Base-by-base conservation (phyloP, 352 stramenopile species). In the Phytophthora boehmeriae region DNA sequence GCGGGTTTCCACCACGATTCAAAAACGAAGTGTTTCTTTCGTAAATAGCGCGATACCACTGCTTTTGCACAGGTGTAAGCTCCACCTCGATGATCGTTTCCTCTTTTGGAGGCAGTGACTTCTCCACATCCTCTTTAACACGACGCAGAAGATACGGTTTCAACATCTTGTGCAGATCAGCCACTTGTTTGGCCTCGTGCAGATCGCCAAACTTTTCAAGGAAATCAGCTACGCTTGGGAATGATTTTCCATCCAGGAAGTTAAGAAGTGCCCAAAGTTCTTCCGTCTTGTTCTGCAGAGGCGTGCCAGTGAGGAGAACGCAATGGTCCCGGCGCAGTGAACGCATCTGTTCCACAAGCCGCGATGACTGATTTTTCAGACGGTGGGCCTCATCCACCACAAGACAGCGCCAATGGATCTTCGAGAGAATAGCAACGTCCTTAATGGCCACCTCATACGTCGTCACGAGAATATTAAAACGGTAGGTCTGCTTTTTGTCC, bases 231-330 rank as follows among this genome's bases (percentile, higher is more conserved):
- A 95, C 77, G 57, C 95, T 97, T 8, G 88, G 88, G 73, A 99
- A 99, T 14, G 83, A 94, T 28, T 90, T 81, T 11, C 63, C 76
- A 41, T 99, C 96, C 28, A 99, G 89, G 41, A 99, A 99, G 72
- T 99, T 98, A 1, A 99, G 78, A 27, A 99, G 76, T 3, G 97
- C 93, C 97, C 97, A 99, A n/a, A 99, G 74, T 73, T 99, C 98
- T 63, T 98, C 86, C 4, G 98, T 99, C 69, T 99, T 99, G 83
- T 99, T 99, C 54, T 96, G 88, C 8, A 97, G 52, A 34, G 89
- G 89, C 35, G 89, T 97, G 8, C 89, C 89, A 4, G 89, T 97
- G 0, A 97, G 74, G 44, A 97, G 64, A 23, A 96, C 84, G 36
- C 87, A 95, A 52, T 95, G 88, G 34, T 93, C 86, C 3, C 88